These are phyloP conservation scores for Ophiosphaerella korrae DNA, from an alignment of 2,329 filamentous ascomycete species.

Conservation along the genomic window DNA sequence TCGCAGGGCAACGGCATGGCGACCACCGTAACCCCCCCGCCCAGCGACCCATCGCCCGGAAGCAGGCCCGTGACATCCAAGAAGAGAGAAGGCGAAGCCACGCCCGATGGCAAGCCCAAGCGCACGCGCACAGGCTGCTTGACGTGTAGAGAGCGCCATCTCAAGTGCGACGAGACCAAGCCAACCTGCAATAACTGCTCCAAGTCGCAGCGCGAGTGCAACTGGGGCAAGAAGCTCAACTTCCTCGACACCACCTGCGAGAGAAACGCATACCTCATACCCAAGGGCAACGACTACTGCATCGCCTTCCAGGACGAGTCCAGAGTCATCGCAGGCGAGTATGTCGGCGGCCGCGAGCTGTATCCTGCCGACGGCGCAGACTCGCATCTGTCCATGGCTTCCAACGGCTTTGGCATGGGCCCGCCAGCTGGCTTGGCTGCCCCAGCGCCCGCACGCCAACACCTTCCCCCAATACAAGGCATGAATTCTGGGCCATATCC, in stretches of 20 bases:
- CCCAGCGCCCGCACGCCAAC: conserved; percentile 50
- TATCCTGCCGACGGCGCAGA: conserved; percentile 64
- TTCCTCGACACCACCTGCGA: conserved; percentile 85
- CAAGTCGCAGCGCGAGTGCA: conserved; percentile 85
- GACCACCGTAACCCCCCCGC: conserved; percentile 27
- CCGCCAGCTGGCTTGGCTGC: conserved; percentile 28
- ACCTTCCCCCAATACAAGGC: conserved; percentile 58
- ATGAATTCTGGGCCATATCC: conserved; percentile 55
- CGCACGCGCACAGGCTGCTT: conserved; percentile 88
- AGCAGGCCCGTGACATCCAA: conserved; percentile 18
- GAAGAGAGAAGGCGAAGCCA: conserved; percentile 28
- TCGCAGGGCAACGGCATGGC: conserved; percentile 18
- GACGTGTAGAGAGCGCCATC: conserved; percentile 85
- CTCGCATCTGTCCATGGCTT: conserved; percentile 18
- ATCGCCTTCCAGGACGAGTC: conserved; percentile 89
- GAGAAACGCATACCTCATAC: conserved; percentile 61
- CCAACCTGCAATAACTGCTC: conserved; percentile 77
- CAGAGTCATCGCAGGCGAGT: conserved; percentile 86
- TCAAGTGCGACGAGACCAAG: conserved; percentile 84
- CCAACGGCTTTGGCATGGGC: conserved; percentile 38
- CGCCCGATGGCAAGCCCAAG: conserved; percentile 67
- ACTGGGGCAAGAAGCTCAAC: conserved; percentile 84
- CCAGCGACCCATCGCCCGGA: conserved; percentile 25
- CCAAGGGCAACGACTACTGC: conserved; percentile 62
- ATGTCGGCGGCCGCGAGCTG: conserved; percentile 74